A percentile compares a stretch with the other conserved stretches of the same genome.
Evolutionary conservation across 1,139 yeast species (phyloP).

Genomic region (Zygosaccharomyces pseudobailii): DNA sequence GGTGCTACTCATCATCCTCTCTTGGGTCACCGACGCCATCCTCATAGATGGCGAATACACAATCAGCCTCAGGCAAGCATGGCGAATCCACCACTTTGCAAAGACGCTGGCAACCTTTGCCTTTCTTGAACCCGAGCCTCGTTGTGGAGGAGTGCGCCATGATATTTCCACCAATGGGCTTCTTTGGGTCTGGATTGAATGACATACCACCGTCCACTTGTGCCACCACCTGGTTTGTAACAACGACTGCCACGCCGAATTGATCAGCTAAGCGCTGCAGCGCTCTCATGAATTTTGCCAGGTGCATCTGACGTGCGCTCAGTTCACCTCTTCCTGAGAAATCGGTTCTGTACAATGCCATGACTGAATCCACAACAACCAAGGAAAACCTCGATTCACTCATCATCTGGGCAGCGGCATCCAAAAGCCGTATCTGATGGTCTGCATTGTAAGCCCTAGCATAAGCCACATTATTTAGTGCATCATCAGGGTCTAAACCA

Average conservation of each 20-base stretch:
- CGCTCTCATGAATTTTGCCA: conserved; percentile 88
- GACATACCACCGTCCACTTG: conserved; percentile 90
- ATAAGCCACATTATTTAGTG: conserved; percentile 92
- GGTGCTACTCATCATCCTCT: conserved; percentile 52
- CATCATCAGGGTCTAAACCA: conserved; percentile 91
- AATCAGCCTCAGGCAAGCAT: conserved; percentile 90
- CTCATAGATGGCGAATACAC: conserved; percentile 91
- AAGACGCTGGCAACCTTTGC: conserved; percentile 85
- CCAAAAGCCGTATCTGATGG: conserved; percentile 81
- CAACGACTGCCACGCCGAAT: conserved; percentile 97
- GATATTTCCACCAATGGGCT: conserved; percentile 98
- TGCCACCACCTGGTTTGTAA: conserved; percentile 96
- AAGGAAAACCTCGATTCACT: conserved; percentile 79
- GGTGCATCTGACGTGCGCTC: conserved; percentile 90
- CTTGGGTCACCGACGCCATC: conserved; percentile 97
- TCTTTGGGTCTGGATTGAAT: conserved; percentile 96
- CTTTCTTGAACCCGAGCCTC: conserved; percentile 81
- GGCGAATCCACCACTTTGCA: conserved; percentile 92
- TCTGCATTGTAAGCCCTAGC: conserved; percentile 97
- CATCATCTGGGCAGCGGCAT: conserved; percentile 96
- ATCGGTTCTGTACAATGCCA: conserved; percentile 95
- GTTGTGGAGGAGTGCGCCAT: conserved; percentile 97
- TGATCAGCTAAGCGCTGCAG: conserved; percentile 94
- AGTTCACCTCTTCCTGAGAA: conserved; percentile 95
- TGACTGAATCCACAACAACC: conserved; percentile 88